Percentiles rank a stretch among this genome's conserved stretches.
Evolutionary conservation across 495 filamentous ascomycete species (phyloP).

Genomic region (Aspergillus cavernicola): DNA sequence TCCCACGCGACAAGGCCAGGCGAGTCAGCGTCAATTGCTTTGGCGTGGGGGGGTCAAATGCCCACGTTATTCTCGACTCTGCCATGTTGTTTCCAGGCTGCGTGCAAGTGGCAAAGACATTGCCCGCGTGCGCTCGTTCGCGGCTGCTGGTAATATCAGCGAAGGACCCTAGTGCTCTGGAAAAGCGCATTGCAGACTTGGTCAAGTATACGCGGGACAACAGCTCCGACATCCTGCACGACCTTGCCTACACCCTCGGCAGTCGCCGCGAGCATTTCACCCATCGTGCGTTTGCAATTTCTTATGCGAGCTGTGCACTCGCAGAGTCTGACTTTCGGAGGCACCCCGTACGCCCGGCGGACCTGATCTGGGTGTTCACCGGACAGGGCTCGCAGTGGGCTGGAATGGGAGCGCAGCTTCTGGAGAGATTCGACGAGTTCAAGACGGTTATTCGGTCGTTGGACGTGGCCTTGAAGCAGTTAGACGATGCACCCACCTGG

Average conservation of each 20-base stretch:
- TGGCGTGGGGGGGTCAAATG: constrained; percentile 33
- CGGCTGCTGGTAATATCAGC: constrained; percentile 9
- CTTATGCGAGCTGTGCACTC: too few species aligned
- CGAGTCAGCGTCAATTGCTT: constrained; percentile 30
- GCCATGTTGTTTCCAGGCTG: background rate
- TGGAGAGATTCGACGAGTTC: background rate
- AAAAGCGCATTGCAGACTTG: background rate
- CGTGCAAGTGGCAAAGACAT: too few species aligned
- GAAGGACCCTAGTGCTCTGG: background rate
- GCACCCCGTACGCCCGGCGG: too few species aligned
- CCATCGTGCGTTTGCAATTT: background rate
- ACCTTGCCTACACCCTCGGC: constrained; percentile 7
- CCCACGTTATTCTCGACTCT: constrained; percentile 13
- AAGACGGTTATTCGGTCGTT: background rate
- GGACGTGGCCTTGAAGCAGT: background rate
- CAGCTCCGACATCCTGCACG: background rate
- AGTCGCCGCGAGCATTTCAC: constrained; percentile 6
- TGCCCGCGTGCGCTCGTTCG: background rate
- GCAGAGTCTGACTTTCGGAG: too few species aligned
- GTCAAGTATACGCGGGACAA: background rate
- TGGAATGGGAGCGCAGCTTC: background rate
- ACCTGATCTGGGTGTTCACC: constrained; percentile 7
- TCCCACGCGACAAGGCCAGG: constrained; percentile 17
- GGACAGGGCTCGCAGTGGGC: constrained; percentile 11
- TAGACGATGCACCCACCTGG: too few species aligned